Evolutionary conservation across 2,329 filamentous ascomycete genomes (phyloP).

Genomic region (Cercospora zeina): DNA sequence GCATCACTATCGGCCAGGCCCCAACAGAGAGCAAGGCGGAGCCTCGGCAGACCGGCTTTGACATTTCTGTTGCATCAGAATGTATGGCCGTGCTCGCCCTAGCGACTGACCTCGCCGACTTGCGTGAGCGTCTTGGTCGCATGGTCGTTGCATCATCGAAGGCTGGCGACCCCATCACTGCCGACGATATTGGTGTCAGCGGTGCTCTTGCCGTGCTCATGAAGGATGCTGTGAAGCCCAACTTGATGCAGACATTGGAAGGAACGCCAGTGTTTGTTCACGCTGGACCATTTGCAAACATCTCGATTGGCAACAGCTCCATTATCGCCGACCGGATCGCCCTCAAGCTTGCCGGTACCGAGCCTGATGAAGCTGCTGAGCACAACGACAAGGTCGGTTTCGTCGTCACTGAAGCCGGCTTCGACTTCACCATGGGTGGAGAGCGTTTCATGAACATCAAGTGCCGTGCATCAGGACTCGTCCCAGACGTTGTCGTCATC

Average conservation of each 20-base stretch:
- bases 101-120: constrained; percentile 80
- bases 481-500: constrained; percentile 89
- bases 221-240: constrained; percentile 98
- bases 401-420: constrained; percentile 94
- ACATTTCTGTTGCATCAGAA: constrained; percentile 96
- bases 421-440: constrained; percentile 99
- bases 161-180: constrained; percentile 86
- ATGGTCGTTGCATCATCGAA: constrained; percentile 94
- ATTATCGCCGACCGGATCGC: constrained; percentile 94
- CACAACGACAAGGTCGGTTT: constrained; percentile 81
- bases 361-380: constrained; percentile 73
- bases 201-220: constrained; percentile 92
- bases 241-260: constrained; percentile 96
- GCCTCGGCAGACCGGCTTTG: constrained; percentile 86
- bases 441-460: constrained; percentile 99
- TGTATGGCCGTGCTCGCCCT: constrained; percentile 98
- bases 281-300: constrained; percentile 96
- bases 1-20: constrained; percentile 84
- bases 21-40: constrained; percentile 82
- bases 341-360: constrained; percentile 91
- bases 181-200: constrained; percentile 89
- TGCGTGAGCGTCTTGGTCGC: constrained; percentile 87
- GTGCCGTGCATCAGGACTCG: constrained; percentile 88
- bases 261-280: constrained; percentile 97
- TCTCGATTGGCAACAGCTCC: constrained; percentile 94